phyloP scores from a whole-genome alignment of 2,329 filamentous ascomycete species.

The Beauveria sp. region DNA sequence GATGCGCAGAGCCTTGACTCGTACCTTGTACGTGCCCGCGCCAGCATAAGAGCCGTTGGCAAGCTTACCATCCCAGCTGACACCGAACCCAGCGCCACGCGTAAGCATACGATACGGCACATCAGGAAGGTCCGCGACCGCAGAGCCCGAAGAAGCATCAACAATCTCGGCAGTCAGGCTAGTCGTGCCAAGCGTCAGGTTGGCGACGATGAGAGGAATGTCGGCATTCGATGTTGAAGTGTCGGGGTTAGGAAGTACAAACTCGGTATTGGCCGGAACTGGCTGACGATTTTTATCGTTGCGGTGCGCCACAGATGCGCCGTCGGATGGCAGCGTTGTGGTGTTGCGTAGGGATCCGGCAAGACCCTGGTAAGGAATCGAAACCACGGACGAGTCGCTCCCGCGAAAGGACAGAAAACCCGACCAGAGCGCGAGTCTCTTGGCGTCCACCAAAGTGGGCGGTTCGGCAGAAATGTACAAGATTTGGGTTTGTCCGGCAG shows the following conservation, averaged over 20 bases:
- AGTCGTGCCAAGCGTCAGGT: conserved; percentile 32
- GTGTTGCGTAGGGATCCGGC: conserved; percentile 24
- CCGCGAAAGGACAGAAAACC: conserved; percentile 34
- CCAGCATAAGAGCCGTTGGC: conserved; percentile 33
- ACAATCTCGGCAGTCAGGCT: conserved; percentile 32
- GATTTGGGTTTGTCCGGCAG: conserved; percentile 33
- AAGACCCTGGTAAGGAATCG: conserved; percentile 28
- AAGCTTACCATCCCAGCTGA: conserved; percentile 34
- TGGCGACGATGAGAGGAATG: conserved; percentile 22
- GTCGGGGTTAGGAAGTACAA: conserved; percentile 26
- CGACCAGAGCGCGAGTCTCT: conserved; percentile 32
- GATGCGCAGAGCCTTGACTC: conserved; percentile 34
- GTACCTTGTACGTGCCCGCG: conserved; percentile 35
- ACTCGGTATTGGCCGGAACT: conserved; percentile 22
- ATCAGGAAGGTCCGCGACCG: conserved; percentile 25
- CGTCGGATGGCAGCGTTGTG: conserved; percentile 25
- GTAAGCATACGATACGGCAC: conserved; percentile 25
- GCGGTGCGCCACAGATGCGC: conserved; percentile 25
- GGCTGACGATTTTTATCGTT: conserved; percentile 16
- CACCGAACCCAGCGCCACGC: conserved; percentile 11
- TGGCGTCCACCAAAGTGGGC: conserved; percentile 31
- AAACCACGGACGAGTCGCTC: conserved; percentile 24
- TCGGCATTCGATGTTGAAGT: conserved; percentile 22
- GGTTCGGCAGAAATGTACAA: conserved; percentile 38
- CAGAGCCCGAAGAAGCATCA: conserved; percentile 20